Evolutionary conservation across 2,329 filamentous ascomycete species (phyloP), one percentile per base, ranked within the genome.

Genomic region (Ramularia endophylla): DNA sequence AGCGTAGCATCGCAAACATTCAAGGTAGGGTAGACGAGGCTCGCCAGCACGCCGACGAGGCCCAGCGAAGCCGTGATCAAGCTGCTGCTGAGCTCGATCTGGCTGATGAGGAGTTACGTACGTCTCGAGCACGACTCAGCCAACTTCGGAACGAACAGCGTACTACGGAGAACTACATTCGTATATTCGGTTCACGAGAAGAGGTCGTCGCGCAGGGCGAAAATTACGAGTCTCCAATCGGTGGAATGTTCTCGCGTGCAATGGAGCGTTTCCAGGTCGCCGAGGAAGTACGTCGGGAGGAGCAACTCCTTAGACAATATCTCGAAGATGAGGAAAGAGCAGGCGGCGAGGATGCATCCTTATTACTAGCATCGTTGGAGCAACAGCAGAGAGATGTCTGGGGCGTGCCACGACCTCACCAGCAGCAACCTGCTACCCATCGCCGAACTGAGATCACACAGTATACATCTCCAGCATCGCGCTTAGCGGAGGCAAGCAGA

Each of bases 201-300:
- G 68, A 72, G 8, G 59, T 72, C 38, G 56, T 67, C n/a, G 63
- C 61, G 3, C 57, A 62, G 43, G 62, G 62, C n/a, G 68, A 70
- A 3, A 64, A 68, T 22, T 73, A 72, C 47, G 64, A 69, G 41
- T 69, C 65, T n/a, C 70, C 70, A 0, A 65, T 73, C 9, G 63
- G 66, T 13, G 61, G 62, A 44, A 67, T 73, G 66, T 73, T 70
- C 52, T 64, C 57, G 13, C 53, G 69, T 36, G 69, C 70, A 2
- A 61, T 57, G 43, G 64, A 65, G 13, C 59, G 68, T 5, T 70
- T 70, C 48, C 59, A 61, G 22, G 62, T 59, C 36, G 68, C 67
- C 1, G 69, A 72, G 44, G 59, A 60, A 41, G 55, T 59, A 5
- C 54, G 62, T 12, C 48, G 51, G 33, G 60, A 64, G 34, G 57